These are phyloP conservation scores for Trichoderma arundinaceum DNA, from an alignment of 2,329 filamentous ascomycete genomes.

Conservation along the genomic window DNA sequence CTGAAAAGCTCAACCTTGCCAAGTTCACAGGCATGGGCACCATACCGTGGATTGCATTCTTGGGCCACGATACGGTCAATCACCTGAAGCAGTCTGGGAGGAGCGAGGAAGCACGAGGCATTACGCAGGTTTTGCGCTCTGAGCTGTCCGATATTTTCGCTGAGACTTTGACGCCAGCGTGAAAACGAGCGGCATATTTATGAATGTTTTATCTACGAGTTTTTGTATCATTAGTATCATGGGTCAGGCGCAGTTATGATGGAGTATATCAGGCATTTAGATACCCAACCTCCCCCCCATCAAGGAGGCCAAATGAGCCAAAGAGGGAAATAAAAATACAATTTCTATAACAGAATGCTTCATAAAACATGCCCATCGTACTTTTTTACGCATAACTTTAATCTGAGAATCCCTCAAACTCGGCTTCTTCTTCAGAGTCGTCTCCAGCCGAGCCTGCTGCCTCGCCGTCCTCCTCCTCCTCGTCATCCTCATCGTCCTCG, in stretches of 20 bases:
- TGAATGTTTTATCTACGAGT: not conserved
- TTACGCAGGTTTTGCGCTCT: conserved; percentile 47
- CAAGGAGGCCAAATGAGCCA: not conserved
- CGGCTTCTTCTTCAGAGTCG: conserved; percentile 60
- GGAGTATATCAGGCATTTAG: not conserved
- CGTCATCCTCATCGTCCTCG: conserved; percentile 43
- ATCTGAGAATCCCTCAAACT: conserved; percentile 62
- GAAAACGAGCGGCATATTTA: not conserved
- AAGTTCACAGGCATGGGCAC: conserved; percentile 43
- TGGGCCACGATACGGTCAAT: conserved; percentile 56
- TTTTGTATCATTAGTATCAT: not conserved
- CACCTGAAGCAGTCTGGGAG: conserved; percentile 51
- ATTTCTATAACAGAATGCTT: conserved; percentile 7
- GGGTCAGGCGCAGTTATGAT: no score
- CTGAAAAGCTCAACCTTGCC: conserved; percentile 39
- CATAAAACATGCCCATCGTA: not conserved
- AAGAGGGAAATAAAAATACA: not conserved
- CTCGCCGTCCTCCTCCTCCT: conserved; percentile 56
- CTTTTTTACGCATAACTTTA: conserved; percentile 31
- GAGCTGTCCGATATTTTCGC: conserved; percentile 44
- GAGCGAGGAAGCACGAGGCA: conserved; percentile 48
- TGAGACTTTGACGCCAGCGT: conserved; percentile 36
- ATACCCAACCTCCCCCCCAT: conserved; percentile 6
- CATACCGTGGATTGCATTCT: conserved; percentile 47
- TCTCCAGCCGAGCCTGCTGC: conserved; percentile 38